These are phyloP conservation scores for Aphanomyces euteiches DNA, from an alignment of 352 stramenopile species.

Conservation along the genomic window DNA sequence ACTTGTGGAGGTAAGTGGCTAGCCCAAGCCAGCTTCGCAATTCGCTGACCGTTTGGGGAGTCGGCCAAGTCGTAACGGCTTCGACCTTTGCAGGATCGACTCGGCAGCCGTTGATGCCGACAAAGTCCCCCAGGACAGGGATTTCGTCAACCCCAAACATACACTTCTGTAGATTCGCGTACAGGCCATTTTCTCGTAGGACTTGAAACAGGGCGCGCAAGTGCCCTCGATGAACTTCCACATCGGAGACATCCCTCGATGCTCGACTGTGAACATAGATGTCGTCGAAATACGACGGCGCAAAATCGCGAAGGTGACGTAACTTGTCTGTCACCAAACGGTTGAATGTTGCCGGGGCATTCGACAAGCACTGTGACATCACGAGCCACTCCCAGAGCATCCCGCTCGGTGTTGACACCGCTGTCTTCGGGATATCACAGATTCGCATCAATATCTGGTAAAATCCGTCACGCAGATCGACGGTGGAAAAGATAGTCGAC, in stretches of 20 bases:
- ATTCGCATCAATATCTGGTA: too few relatives aligned
- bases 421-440: too few relatives aligned
- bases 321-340: conserved; percentile 36
- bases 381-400: conserved; percentile 39
- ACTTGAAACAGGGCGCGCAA: conserved; percentile 31
- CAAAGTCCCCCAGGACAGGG: conserved; percentile 35
- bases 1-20: conserved; percentile 31
- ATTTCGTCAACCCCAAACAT: conserved; percentile 30
- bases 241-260: not conserved
- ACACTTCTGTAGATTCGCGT: conserved; percentile 36
- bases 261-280: conserved; percentile 36
- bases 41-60: conserved; percentile 30
- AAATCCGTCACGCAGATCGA: too few relatives aligned
- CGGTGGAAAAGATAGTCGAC: too few relatives aligned
- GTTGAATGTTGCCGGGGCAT: conserved; percentile 41
- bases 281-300: conserved; percentile 38
- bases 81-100: conserved; percentile 18
- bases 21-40: conserved; percentile 17
- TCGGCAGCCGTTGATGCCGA: conserved; percentile 16
- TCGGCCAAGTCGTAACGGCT: conserved; percentile 30
- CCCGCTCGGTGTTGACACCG: conserved; percentile 33
- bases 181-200: conserved; percentile 34
- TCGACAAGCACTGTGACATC: conserved; percentile 34
- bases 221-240: conserved; percentile 33
- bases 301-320: conserved; percentile 28